Base-by-base conservation (phyloP, 805 yeast species). In the Jamesozyma hellenica region DNA sequence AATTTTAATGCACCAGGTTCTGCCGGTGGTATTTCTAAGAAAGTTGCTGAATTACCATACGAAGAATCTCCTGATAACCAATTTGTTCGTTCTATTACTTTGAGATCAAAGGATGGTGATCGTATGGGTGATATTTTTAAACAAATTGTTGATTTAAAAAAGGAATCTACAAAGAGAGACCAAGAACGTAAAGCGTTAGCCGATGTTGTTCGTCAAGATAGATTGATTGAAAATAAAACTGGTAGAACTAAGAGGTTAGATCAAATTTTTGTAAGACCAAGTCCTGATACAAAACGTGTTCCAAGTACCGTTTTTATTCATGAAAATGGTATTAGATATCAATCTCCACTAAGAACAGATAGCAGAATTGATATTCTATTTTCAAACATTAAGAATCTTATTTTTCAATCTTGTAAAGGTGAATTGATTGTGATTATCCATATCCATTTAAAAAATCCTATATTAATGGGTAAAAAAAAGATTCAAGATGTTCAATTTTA, bases 371-470 rank as follows among this genome's bases (percentile, higher is more conserved):
- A 92, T 63, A 74, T 92, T 23, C 65, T 90, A 47, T 92, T 87
- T 60, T 76, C 85, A 40, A 92, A 92, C 63, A 85, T 92, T 53
- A 86, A 88, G 60, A 95, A 92, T 60, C 65, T 92, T 51, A 86
- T 92, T 53, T 92, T 87, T 72, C 97, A 92, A 66, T 94, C 98
- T 6, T 85, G 92, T 56, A 88, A 88, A 56, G 94, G 92, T 47
- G 98, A 92, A 63, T 70, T 92, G 56, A 77, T 90, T 56, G 96
- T 90, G 34, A 69, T 92, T 33, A 83, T 92, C 45, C 98, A 92
- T 63, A 79, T 88, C 55, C 95, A 88, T 63, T 72, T 92, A 61
- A 87, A 86, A 60, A 79, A 79, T 34, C 98, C 97, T 19, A 79
- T 92, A 43, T 81, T 92, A 76, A 82, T 92, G 59, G 97, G 97